phyloP scores from a whole-genome alignment of 1,284 basidiomycete species.

The Trametes pubescens region DNA sequence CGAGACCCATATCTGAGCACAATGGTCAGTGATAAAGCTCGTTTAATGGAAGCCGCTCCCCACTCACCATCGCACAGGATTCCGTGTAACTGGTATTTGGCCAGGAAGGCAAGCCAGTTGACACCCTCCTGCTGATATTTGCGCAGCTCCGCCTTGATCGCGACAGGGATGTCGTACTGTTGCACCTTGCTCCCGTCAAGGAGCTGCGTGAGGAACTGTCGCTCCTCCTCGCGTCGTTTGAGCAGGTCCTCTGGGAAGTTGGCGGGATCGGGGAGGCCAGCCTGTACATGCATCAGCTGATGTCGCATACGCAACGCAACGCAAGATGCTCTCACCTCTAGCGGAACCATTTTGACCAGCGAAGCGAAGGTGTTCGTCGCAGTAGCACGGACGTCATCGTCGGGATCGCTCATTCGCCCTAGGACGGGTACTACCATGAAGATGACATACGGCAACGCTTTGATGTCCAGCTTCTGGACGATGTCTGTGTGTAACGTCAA shows the following conservation, averaged over 20 bases:
- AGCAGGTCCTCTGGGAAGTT: slow-evolving; percentile 93
- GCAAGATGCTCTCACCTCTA: slow-evolving; percentile 71
- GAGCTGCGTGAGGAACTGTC: slow-evolving; percentile 93
- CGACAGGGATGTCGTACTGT: slow-evolving; percentile 87
- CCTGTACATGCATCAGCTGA: slow-evolving; percentile 53
- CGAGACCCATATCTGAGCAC: slow-evolving; percentile 92
- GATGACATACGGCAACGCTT: slow-evolving; percentile 95
- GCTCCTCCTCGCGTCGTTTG: slow-evolving; percentile 86
- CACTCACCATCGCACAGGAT: slow-evolving; percentile 94
- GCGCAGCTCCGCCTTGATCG: slow-evolving; percentile 93
- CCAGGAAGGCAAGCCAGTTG: slow-evolving; percentile 98
- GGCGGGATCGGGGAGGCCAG: slow-evolving; percentile 93
- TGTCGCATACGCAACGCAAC: background rate
- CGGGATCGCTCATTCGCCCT: slow-evolving; percentile 96
- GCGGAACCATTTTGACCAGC: slow-evolving; percentile 98
- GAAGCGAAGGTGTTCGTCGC: slow-evolving; percentile 98
- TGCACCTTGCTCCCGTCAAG: slow-evolving; percentile 96
- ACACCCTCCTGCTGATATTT: slow-evolving; percentile 99
- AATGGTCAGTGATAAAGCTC: background rate
- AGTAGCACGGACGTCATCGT: slow-evolving; percentile 91
- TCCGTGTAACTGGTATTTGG: slow-evolving; percentile 97
- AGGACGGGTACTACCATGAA: slow-evolving; percentile 97
- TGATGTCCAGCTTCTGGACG: slow-evolving; percentile 92
- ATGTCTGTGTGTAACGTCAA: slow-evolving; percentile 65
- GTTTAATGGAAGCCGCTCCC: too few species aligned